These are phyloP conservation scores for Fusarium chuoi DNA, from an alignment of 2,329 filamentous ascomycete species.

Conservation along the genomic window DNA sequence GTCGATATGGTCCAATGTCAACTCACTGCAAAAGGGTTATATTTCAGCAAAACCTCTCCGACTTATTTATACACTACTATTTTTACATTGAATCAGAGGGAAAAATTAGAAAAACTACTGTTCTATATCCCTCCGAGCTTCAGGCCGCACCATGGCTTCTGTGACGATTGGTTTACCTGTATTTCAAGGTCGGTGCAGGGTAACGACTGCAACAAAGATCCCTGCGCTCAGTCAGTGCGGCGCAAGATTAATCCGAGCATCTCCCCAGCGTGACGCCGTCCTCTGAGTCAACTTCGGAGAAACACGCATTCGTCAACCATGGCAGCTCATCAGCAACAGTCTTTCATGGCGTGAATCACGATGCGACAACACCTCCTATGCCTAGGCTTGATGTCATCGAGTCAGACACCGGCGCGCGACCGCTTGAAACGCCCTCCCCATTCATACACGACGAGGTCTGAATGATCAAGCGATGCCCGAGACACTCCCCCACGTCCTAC, in stretches of 20 bases:
- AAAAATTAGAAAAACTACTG: accelerated
- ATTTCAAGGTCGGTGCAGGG: not conserved
- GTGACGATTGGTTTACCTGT: accelerated
- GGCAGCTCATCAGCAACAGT: not conserved
- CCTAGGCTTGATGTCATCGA: accelerated
- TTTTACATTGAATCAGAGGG: accelerated
- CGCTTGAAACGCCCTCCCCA: too few species aligned
- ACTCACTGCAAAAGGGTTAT: too few species aligned
- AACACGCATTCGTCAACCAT: too few species aligned
- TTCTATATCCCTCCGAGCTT: accelerated
- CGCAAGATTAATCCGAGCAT: not conserved
- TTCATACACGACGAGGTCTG: accelerated
- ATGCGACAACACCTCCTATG: not conserved
- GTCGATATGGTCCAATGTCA: not conserved
- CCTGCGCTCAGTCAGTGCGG: not conserved
- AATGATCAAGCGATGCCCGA: accelerated
- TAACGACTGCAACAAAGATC: not conserved
- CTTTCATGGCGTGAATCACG: not conserved
- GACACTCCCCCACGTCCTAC: accelerated
- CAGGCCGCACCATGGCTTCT: accelerated
- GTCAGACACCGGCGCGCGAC: accelerated
- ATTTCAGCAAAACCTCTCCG: not conserved
- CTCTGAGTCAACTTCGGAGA: too few species aligned
- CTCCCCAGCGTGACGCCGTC: accelerated
- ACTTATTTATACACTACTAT: accelerated